Evolutionary conservation across 345 rosid genomes (phyloP).

Genomic region (Salix suchowensis): DNA sequence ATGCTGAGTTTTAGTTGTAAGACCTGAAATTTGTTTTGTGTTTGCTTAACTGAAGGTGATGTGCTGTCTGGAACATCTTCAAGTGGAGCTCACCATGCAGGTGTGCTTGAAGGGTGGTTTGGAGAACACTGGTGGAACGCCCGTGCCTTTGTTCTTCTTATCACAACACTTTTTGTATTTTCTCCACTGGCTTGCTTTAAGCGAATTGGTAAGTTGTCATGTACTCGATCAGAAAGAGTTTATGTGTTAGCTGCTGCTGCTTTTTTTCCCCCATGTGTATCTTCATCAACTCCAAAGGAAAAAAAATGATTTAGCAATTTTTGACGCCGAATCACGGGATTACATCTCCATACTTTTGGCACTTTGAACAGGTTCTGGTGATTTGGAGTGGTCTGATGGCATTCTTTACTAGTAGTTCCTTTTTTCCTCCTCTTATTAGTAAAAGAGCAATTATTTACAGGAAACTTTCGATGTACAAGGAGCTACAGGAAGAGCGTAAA

Average conservation of each 20-base stretch:
- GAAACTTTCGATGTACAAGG: neutral
- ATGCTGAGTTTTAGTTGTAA: neutral
- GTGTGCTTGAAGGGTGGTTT: conserved; percentile 88
- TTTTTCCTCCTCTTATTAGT: neutral
- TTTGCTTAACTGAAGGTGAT: conserved; percentile 45
- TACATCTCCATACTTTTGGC: neutral
- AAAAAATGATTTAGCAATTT: neutral
- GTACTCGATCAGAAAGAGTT: neutral
- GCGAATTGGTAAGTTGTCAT: conserved; percentile 58
- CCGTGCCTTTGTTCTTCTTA: conserved; percentile 53
- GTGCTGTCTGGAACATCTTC: conserved; percentile 81
- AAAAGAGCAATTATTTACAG: neutral
- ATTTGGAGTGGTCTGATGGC: neutral
- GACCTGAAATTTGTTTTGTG: conserved; percentile 10
- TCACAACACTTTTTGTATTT: conserved; percentile 59
- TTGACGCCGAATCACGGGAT: neutral
- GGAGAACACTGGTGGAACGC: conserved; percentile 78
- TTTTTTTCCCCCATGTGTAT: neutral
- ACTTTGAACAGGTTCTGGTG: neutral
- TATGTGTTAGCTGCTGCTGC: neutral
- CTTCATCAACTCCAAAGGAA: neutral
- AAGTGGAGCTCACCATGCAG: conserved; percentile 71
- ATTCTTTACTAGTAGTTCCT: neutral
- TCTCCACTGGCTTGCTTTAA: conserved; percentile 77
- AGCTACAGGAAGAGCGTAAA: neutral